Conservation (phyloP, 2,329 filamentous ascomycete genomes). For the Colletotrichum sp. region DNA sequence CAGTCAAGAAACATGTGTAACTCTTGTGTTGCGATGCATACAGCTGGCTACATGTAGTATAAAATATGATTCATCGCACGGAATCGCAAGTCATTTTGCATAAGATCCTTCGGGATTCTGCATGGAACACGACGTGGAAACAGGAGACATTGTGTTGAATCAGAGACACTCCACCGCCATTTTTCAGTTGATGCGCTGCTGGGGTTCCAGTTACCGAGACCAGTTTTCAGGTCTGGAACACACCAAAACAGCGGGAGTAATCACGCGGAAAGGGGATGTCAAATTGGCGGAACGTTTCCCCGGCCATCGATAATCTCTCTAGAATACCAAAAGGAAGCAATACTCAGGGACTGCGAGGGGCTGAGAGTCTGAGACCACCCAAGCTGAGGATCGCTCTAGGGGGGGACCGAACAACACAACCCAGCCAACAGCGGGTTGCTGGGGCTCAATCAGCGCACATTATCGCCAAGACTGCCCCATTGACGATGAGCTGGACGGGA, state of each 20-base stretch:
- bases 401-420: neutral
- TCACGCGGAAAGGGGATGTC: neutral
- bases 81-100: neutral
- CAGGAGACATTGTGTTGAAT: neutral
- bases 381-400: neutral
- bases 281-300: neutral
- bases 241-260: neutral
- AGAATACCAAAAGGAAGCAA: neutral
- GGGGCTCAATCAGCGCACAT: neutral
- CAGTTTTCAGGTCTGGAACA: neutral
- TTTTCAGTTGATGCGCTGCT: neutral
- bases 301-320: neutral
- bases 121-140: neutral
- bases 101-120: neutral
- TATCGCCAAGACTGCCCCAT: neutral
- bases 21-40: neutral
- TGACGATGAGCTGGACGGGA: neutral
- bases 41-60: neutral
- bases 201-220: neutral
- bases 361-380: neutral
- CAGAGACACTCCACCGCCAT: neutral
- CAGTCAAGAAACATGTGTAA: neutral
- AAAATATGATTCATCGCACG: neutral
- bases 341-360: neutral
- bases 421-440: neutral